Evolutionary conservation across 345 rosid genomes (phyloP).

Genomic region (Mangifera indica): DNA sequence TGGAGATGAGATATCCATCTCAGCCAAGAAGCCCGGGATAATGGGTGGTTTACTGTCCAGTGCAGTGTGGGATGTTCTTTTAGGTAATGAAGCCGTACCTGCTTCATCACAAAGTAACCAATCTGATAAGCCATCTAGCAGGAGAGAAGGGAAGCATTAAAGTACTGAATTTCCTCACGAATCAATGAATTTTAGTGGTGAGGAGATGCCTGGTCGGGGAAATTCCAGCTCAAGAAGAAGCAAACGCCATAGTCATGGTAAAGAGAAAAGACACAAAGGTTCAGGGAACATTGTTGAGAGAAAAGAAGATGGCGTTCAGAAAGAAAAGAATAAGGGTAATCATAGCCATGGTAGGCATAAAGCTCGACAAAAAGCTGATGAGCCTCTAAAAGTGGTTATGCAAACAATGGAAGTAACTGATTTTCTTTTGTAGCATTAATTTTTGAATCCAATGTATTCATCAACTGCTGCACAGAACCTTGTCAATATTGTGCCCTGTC

Average conservation of each 20-base stretch:
- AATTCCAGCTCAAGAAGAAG: conserved; percentile 48
- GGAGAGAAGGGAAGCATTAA: conserved; percentile 66
- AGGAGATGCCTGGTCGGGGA: conserved; percentile 29
- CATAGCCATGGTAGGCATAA: conserved; percentile 52
- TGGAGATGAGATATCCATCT: conserved; percentile 41
- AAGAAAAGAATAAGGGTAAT: conserved; percentile 47
- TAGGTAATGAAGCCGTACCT: conserved; percentile 40
- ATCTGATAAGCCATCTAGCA: conserved; percentile 34
- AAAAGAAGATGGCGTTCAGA: conserved; percentile 34
- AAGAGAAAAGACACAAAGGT: conserved; percentile 44
- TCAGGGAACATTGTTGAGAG: conserved; percentile 39
- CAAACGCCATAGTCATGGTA: conserved; percentile 49
- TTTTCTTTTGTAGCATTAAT: conserved; percentile 59
- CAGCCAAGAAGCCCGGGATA: conserved; percentile 31
- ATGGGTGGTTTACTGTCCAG: conserved; percentile 57
- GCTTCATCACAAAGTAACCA: conserved; percentile 30
- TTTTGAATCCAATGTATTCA: background rate
- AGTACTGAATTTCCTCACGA: conserved; percentile 29
- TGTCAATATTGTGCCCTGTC: too few relatives aligned
- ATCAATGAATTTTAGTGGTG: conserved; percentile 33
- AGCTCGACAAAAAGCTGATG: conserved; percentile 47
- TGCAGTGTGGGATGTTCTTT: conserved; percentile 68
- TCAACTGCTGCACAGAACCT: conserved; percentile 15
- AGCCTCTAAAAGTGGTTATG: conserved; percentile 28
- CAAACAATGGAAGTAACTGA: conserved; percentile 61